Evolutionary conservation across 352 stramenopile species (phyloP).

Genomic region (Blastocystis hominis): DNA sequence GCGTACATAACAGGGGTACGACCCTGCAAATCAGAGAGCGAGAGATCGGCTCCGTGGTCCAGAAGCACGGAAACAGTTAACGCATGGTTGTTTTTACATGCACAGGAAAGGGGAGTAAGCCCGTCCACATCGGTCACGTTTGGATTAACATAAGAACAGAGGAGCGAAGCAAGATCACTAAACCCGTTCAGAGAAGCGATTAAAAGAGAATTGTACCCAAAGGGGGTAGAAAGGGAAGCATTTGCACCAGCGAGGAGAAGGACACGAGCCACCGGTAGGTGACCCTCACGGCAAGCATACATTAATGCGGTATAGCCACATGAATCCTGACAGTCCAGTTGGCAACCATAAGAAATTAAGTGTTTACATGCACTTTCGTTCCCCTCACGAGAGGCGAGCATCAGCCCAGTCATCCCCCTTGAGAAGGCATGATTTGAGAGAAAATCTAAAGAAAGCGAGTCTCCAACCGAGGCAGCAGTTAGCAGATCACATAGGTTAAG

Average conservation of each 20-base stretch:
- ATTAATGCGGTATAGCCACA: conserved; percentile 19
- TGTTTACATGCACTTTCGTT: not conserved
- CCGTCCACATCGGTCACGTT: not conserved
- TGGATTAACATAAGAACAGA: not conserved
- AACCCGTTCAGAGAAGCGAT: not conserved
- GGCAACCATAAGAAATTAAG: conserved; percentile 15
- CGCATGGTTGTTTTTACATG: not conserved
- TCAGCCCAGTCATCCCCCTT: not conserved
- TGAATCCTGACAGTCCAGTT: not conserved
- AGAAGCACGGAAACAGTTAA: not conserved
- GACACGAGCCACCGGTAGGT: not conserved
- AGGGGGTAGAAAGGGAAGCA: not conserved
- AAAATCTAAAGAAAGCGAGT: not conserved
- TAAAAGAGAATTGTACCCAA: not conserved
- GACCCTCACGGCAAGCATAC: conserved; percentile 1
- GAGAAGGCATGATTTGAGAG: not conserved
- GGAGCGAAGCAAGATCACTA: not conserved
- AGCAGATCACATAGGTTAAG: not conserved
- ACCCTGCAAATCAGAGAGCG: not conserved
- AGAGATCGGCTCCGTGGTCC: not conserved
- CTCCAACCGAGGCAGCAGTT: not conserved
- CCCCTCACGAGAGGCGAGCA: not conserved
- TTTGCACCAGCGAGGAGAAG: conserved; percentile 15
- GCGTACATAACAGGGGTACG: not conserved
- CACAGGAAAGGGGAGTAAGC: not conserved